Evolutionary conservation across 108 stramenopile genomes (phyloP), one percentile per base, ranked within the genome.

Genomic region (Fistulifera pelliculosa): DNA sequence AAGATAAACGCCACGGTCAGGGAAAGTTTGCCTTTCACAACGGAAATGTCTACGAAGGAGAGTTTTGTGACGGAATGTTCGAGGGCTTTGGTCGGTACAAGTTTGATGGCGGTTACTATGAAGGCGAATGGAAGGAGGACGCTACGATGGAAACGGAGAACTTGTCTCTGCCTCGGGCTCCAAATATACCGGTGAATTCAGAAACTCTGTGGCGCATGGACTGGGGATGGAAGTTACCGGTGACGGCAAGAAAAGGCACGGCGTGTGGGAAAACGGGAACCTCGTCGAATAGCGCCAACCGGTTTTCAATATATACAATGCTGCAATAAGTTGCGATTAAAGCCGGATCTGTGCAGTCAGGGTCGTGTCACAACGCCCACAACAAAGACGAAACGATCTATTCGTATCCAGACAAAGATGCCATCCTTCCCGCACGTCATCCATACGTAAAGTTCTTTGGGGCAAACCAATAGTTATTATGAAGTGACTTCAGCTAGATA

Each of bases 41-140:
- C 58, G 75, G 75, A 6, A 68, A 58, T 39, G 31, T 68, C 16
- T 76, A 76, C 45, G 63, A 76, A 47, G 77, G 77, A 41, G 70
- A 71, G 12, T 79, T 69, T 50, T 24, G 47, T 5, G 62, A 72
- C 52, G 74, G 70, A 25, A 39, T 66, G 17, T 65, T 62, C 60
- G 64, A 73, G 31, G 71, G 71, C 12, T 6, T 38, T 39, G 71
- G 71, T 38, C 17, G 49, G 0, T 71, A 62, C 24, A 48, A 57
- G 8, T 68, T 71, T 60, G 58, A 52, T 8, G 61, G 53, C 17
- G 74, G 74, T 23, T 59, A 39, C 21, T 76, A 76, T 54, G 66
- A 71, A 63, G 75, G 75, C 31, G 58, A 71, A 31, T 76, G 62
- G 62, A 62, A 54, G 38, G 21, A 24, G 75, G 59, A 4, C 26